Base-by-base conservation (phyloP, 2,329 filamentous ascomycete genomes). In the Colletotrichum liaoningense region DNA sequence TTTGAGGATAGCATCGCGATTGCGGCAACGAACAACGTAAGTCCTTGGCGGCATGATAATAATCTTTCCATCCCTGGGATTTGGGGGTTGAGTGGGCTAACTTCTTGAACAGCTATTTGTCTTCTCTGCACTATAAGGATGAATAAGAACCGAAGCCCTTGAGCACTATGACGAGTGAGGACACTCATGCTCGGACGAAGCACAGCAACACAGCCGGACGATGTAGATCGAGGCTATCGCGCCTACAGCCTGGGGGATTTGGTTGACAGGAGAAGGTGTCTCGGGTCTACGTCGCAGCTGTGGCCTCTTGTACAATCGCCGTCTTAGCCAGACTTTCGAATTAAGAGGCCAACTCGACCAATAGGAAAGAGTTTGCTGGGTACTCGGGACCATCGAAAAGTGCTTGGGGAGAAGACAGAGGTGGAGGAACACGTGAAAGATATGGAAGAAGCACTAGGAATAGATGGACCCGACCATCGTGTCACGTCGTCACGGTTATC, bases 1-100 rank as follows among this genome's bases (percentile, higher is more conserved):
- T 98, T 97, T 80, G 97, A 99, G 86, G 96, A 99, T 86, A 98
- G 96, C 86, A 99, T 99, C 86, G 97, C 97, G 71, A 99, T 99
- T 87, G 97, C 97, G 78, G 97, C 97, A 74, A 99, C 97, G 76
- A 99, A 99, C 89, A 99, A 99, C 86, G 97, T 98, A 86, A 93
- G 96, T 24, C 12, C n/a, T 14, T 19, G 24, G 12, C 30, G 22
- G 11, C 56, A 60, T 11, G 6, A 19, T 2, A 9, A 49, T 11
- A 11, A 9, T 14, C n/a, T 5, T 19, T 5, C 42, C 26, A 22
- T 24, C 22, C 11, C 30, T 35, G 9, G 14, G 58, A 30, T 24
- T 28, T 7, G 28, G 24, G 1, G 19, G 42, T 49, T 49, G 42
- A 49, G 42, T 49, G 8, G 9, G 64, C 69, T 71, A 28, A 24